Percentiles rank a stretch among this genome's conserved stretches.
phyloP scores from a whole-genome alignment of 495 filamentous ascomycete species.

The Usnea hakonensis region DNA sequence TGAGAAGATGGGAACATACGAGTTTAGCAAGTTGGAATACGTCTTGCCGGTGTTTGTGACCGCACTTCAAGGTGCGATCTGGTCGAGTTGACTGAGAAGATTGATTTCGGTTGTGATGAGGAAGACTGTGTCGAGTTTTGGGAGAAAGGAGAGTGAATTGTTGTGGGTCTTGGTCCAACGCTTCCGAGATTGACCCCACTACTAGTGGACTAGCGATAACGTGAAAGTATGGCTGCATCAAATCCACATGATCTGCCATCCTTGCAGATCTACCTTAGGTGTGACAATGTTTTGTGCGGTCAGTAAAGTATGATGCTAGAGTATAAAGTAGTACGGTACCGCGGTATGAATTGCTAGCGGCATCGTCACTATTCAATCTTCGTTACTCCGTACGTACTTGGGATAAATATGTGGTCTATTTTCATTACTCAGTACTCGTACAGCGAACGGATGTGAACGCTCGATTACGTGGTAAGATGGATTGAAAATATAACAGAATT shows the following conservation, averaged over 20 bases:
- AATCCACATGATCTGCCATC: not conserved
- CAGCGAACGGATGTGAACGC: no score
- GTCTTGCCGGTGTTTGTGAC: constrained; percentile 62
- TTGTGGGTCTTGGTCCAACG: not conserved
- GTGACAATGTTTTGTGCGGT: no score
- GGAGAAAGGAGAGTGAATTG: not conserved
- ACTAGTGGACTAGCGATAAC: not conserved
- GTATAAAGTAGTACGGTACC: no score
- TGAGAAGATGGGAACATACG: constrained; percentile 47
- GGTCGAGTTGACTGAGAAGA: not conserved
- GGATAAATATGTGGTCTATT: no score
- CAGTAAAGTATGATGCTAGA: no score
- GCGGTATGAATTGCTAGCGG: no score
- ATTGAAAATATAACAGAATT: no score
- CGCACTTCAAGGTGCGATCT: constrained; percentile 36
- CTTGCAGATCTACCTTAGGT: not conserved
- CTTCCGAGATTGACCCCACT: constrained; percentile 1
- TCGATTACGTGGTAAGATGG: no score
- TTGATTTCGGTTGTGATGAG: not conserved
- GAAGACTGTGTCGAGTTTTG: no score
- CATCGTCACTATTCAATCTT: no score
- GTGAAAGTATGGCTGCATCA: not conserved
- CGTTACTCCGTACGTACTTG: no score
- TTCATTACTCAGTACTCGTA: no score
- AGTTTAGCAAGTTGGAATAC: constrained; percentile 88